A percentile compares a stretch with the other conserved stretches of the same genome.
phyloP scores from a whole-genome alignment of 352 stramenopile species.

The Phytopythium kandeliae region DNA sequence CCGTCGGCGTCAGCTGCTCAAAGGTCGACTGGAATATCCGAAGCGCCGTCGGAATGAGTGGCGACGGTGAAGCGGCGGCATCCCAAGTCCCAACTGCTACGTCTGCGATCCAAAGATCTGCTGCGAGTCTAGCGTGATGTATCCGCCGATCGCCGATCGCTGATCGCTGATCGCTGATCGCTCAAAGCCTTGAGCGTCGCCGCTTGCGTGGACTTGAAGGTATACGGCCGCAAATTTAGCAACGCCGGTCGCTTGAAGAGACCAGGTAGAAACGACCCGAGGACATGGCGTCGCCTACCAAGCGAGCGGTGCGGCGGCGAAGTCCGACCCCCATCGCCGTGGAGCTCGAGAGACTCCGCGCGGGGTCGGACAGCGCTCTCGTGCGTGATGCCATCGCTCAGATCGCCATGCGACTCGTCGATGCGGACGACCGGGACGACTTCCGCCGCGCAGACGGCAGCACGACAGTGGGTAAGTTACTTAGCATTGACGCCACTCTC shows the following conservation, averaged over 20 bases:
- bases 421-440: constrained; percentile 39
- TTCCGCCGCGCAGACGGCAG: constrained; percentile 53
- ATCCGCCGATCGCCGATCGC: not conserved
- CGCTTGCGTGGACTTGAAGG: too few species aligned
- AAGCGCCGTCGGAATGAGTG: not conserved
- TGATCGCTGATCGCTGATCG: too few species aligned
- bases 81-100: too few species aligned
- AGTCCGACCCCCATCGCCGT: constrained; percentile 16
- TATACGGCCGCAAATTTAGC: too few species aligned
- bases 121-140: not conserved
- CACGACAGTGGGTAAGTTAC: constrained; percentile 42
- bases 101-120: constrained; percentile 1
- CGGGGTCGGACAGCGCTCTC: constrained; percentile 12
- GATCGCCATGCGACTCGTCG: constrained; percentile 49
- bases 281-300: not conserved
- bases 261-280: not conserved
- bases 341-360: constrained; percentile 42
- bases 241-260: too few species aligned
- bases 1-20: not conserved
- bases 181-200: too few species aligned
- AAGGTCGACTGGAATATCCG: not conserved
- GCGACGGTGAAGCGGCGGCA: not conserved
- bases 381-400: constrained; percentile 45
- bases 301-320: not conserved
- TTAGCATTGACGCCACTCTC: too few species aligned